Base-by-base conservation (phyloP, 768 basidiomycete genomes). In the Mycena galopus region DNA sequence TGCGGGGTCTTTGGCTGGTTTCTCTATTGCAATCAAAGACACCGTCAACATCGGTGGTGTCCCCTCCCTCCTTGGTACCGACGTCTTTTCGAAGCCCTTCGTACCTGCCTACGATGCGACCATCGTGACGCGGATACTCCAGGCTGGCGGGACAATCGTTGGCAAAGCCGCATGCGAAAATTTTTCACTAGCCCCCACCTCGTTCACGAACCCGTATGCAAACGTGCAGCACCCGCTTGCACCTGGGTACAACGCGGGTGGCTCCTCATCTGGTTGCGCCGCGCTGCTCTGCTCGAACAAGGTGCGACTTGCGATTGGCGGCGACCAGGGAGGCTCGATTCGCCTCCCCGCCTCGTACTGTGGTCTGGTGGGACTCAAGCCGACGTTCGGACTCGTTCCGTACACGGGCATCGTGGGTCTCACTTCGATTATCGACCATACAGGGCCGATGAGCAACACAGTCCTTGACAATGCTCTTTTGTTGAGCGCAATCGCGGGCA, bases 151-250 rank as follows among this genome's bases (percentile, higher is more conserved):
- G 0, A 69, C 82, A 5, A 83, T 94, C 17, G 74, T 88, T 2
- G 93, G 92, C 5, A 93, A 93, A 79, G 88, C 92, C 2, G 92
- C 92, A 77, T 92, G 92, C 81, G 93, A 94, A 75, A 93, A 94
- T 80, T 94, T 94, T 76, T 92, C 92, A 4, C 92, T 94, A 91
- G 47, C 74, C 6, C 71, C 71, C 33, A 71, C 51, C 1, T 75
- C 75, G 6, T 75, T 75, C 59, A 73, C 75, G n/a, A 73, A 73
- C 56, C 69, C 75, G 1, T 50, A 73, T 21, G 75, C 65, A 12
- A 70, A 73, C 37, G 81, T 85, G 1, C 79, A 82, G 62, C 84
- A 85, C 58, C 80, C 84, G 8, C 80, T 81, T 69, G 84, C 81
- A 7, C 73, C 73, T 19, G 82, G 82, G 2, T 83, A 83, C 65